phyloP scores from a whole-genome alignment of 768 basidiomycete species.

The Lentinula lateritia region DNA sequence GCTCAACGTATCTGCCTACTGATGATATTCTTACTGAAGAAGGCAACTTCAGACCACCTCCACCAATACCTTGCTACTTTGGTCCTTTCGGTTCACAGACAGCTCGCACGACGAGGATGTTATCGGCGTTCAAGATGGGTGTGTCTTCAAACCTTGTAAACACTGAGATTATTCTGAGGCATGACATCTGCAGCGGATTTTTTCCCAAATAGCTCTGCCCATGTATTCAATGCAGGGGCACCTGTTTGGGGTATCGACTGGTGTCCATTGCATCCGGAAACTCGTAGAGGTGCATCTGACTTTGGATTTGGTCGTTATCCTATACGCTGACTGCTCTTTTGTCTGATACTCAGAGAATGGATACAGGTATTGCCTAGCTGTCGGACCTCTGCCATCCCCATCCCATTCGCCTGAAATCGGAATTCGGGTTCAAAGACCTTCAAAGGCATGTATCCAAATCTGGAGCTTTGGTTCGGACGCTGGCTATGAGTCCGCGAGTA shows the following conservation, averaged over 20 bases:
- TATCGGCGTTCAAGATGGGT: conserved; percentile 59
- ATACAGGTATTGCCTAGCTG: conserved; percentile 77
- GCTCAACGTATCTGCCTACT: conserved; percentile 54
- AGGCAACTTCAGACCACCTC: conserved; percentile 44
- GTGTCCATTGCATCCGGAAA: conserved; percentile 74
- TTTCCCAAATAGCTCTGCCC: conserved; percentile 51
- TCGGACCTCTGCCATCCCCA: conserved; percentile 66
- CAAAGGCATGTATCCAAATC: conserved; percentile 74
- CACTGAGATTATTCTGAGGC: background rate
- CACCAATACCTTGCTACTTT: conserved; percentile 55
- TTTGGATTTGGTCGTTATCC: background rate
- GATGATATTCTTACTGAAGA: conserved; percentile 45
- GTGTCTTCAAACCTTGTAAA: conserved; percentile 14
- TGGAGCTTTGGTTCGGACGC: conserved; percentile 51
- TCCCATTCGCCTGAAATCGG: conserved; percentile 66
- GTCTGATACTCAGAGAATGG: conserved; percentile 33
- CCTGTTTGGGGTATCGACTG: conserved; percentile 92
- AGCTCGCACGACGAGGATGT: conserved; percentile 42
- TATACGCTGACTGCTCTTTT: background rate
- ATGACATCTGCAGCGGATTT: conserved; percentile 43
- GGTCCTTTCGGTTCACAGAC: conserved; percentile 58
- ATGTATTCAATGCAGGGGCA: conserved; percentile 82
- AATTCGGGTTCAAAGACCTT: conserved; percentile 46
- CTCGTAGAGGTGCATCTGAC: conserved; percentile 43
- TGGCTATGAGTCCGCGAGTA: background rate